A percentile compares a stretch with the other conserved stretches of the same genome.
Evolutionary conservation across 2,329 filamentous ascomycete species (phyloP).

Genomic region (Calonectria ilicicola): DNA sequence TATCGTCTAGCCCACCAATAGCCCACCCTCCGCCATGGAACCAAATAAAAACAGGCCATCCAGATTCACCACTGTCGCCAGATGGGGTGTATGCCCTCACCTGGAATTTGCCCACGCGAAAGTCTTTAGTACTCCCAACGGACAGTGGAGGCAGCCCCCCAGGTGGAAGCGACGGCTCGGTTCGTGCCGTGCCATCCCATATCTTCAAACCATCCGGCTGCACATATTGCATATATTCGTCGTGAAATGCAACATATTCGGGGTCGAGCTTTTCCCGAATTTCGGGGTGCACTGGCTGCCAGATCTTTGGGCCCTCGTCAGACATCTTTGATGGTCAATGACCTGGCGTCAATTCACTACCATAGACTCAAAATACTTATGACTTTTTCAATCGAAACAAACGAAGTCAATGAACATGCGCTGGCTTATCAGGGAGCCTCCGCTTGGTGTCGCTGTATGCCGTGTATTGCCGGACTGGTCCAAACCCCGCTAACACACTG

Average conservation of each 20-base stretch:
- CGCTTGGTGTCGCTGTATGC: background rate
- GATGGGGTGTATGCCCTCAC: slow-evolving; percentile 43
- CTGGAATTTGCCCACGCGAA: slow-evolving; percentile 36
- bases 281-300: slow-evolving; percentile 44
- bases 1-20: slow-evolving; percentile 45
- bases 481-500: background rate
- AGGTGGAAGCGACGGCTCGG: slow-evolving; percentile 33
- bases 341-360: background rate
- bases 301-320: slow-evolving; percentile 3
- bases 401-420: background rate
- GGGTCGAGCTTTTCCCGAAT: slow-evolving; percentile 45
- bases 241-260: slow-evolving; percentile 50
- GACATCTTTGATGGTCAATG: background rate
- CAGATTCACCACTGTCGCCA: slow-evolving; percentile 19
- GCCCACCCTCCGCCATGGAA: slow-evolving; percentile 52
- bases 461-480: slow-evolving; percentile 4
- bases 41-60: slow-evolving; percentile 49
- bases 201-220: slow-evolving; percentile 41
- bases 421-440: slow-evolving; percentile 11
- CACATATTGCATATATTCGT: slow-evolving; percentile 48
- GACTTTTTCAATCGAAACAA: too few relatives aligned
- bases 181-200: slow-evolving; percentile 46
- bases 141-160: slow-evolving; percentile 28
- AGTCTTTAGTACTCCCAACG: slow-evolving; percentile 40
- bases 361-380: too few relatives aligned